Evolutionary conservation across 1,139 yeast species (phyloP), one percentile per base, ranked within the genome.

Genomic region (Oligophagozyma castellii): DNA sequence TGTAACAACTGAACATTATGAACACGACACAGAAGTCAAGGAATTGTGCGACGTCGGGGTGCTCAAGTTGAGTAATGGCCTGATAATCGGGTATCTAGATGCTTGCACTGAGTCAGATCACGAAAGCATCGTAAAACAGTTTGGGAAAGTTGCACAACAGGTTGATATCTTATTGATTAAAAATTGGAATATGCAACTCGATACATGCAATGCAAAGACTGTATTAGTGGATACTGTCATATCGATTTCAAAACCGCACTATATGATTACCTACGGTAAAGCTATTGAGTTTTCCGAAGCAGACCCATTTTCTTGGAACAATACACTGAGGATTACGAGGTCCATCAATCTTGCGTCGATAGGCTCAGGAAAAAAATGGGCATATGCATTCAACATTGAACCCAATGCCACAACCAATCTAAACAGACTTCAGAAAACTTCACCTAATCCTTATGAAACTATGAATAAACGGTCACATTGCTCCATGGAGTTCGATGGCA

Each of bases 261-360:
- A 79, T 46, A 78, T 75, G 49, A 73, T 79, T 45, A 61, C 73
- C 2, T 77, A 77, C 0, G 55, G 59, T 23, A 61, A 59, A 4
- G 35, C 49, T 1, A 73, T 73, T 0, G 56, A 57, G 22, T 73
- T 65, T 42, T 61, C 58, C 35, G 92, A 78, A 40, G 54, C 67
- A 27, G 53, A 58, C 6, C 77, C 84, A 1, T 77, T 75, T 40
- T 44, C 53, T 27, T 75, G 83, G 80, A 50, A 34, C 7, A 41
- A 43, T 2, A 41, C 42, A 12, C n/a, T n/a, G n/a, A 30, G 34
- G 16, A 55, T 63, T 1, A 68, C 80, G 0, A 58, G 89, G 31
- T 77, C 76, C 42, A 64, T 78, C 14, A 74, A 83, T 46, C 48
- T 78, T 28, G 77, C 70, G 0, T 60, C 62, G 33, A 74, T 66